These are phyloP conservation scores for Cercospora sesami DNA, from an alignment of 2,329 filamentous ascomycete species.

Conservation along the genomic window DNA sequence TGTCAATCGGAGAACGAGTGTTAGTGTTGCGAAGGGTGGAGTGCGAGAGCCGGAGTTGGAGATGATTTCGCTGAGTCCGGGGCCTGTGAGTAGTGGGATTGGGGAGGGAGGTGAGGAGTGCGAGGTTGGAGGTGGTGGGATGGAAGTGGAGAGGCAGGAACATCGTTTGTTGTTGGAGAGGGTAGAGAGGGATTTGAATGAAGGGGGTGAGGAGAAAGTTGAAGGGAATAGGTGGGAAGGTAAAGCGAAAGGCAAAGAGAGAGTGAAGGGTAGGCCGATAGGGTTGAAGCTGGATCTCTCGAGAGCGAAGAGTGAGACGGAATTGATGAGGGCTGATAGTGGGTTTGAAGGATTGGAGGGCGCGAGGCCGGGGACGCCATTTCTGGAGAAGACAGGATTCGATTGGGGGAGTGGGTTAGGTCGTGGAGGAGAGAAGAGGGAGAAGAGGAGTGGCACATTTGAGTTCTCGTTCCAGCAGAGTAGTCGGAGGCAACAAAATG, in stretches of 20 bases:
- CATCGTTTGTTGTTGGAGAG: not conserved
- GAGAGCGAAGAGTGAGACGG: not conserved
- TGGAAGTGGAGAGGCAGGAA: slow-evolving; percentile 12
- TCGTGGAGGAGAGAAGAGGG: not conserved
- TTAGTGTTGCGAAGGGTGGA: slow-evolving; percentile 43
- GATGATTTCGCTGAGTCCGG: slow-evolving; percentile 36
- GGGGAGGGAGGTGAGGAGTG: slow-evolving; percentile 25
- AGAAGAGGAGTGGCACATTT: not conserved
- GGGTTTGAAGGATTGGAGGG: slow-evolving; percentile 5
- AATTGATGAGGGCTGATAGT: not conserved
- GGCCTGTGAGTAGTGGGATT: slow-evolving; percentile 10
- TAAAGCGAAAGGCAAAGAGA: not conserved
- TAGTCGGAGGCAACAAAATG: not conserved
- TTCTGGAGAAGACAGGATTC: slow-evolving; percentile 1
- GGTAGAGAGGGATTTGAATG: slow-evolving; percentile 1
- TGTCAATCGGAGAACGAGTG: slow-evolving; percentile 47
- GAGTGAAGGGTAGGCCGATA: not conserved
- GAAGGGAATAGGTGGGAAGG: not conserved
- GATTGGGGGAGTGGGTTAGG: not conserved
- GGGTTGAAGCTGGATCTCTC: not conserved
- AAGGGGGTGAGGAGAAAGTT: slow-evolving; percentile 13
- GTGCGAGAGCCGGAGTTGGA: slow-evolving; percentile 51
- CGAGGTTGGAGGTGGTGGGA: slow-evolving; percentile 5
- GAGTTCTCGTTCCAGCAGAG: slow-evolving; percentile 4
- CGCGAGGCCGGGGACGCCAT: slow-evolving; percentile 2